Evolutionary conservation across 805 yeast species (phyloP).

Genomic region (Metschnikowia orientalis): DNA sequence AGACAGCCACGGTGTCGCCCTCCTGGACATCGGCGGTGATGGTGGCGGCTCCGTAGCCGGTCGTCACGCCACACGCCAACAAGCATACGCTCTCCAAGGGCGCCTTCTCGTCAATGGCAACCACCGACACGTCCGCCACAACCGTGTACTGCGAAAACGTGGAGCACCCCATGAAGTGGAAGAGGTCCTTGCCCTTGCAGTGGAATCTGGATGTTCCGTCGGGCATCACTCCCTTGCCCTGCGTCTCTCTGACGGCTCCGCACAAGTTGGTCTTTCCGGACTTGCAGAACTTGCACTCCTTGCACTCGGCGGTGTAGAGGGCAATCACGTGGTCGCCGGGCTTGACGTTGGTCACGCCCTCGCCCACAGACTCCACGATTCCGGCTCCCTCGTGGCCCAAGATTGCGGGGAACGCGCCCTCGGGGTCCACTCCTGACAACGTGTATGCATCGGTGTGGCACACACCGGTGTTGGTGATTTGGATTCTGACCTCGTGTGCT

Average conservation of each 20-base stretch:
- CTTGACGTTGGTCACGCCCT: constrained; percentile 85
- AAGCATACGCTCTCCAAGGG: constrained; percentile 83
- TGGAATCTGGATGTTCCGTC: constrained; percentile 93
- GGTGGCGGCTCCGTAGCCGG: constrained; percentile 97
- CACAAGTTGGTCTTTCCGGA: constrained; percentile 96
- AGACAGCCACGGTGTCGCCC: constrained; percentile 93
- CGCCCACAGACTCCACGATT: constrained; percentile 90
- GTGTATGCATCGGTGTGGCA: constrained; percentile 99
- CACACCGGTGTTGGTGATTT: constrained; percentile 83
- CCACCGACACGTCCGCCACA: constrained; percentile 95
- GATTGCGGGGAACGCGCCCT: constrained; percentile 89
- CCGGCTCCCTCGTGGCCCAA: constrained; percentile 99
- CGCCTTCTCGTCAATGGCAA: constrained; percentile 81
- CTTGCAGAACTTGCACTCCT: constrained; percentile 89
- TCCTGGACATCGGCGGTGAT: constrained; percentile 86
- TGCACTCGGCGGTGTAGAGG: constrained; percentile 94
- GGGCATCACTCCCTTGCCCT: constrained; percentile 98
- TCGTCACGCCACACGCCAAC: constrained; percentile 97
- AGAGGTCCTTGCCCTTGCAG: constrained; percentile 75
- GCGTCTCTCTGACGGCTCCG: constrained; percentile 93
- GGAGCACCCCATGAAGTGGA: constrained; percentile 98
- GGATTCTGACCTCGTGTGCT: constrained; percentile 96
- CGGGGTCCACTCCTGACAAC: constrained; percentile 90
- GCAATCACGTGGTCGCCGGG: constrained; percentile 93
- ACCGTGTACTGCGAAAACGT: constrained; percentile 97